These are phyloP conservation scores for Beauveria rudraprayagi DNA, from an alignment of 2,329 filamentous ascomycete species.

Conservation along the genomic window DNA sequence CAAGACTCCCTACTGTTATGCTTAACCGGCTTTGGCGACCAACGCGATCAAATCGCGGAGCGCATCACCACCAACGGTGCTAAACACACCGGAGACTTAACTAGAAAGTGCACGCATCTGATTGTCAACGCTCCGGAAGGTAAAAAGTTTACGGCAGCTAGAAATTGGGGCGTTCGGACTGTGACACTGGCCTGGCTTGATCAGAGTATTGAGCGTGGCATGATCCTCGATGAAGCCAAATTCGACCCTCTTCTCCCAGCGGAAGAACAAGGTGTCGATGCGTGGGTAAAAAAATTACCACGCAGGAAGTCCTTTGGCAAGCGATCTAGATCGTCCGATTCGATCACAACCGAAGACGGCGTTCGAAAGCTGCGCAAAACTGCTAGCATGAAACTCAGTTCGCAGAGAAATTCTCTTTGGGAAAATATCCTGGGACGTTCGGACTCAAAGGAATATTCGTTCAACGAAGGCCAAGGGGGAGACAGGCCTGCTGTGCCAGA, in stretches of 20 bases:
- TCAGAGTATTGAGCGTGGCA: constrained; percentile 74
- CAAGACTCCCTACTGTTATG: constrained; percentile 39
- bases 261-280: constrained; percentile 67
- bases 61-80: constrained; percentile 64
- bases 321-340: constrained; percentile 43
- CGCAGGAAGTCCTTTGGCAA: constrained; percentile 47
- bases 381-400: constrained; percentile 74
- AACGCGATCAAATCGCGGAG: constrained; percentile 63
- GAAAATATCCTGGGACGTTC: constrained; percentile 65
- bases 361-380: constrained; percentile 79
- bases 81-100: constrained; percentile 81
- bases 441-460: constrained; percentile 27
- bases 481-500: constrained; percentile 9
- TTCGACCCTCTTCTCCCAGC: constrained; percentile 68
- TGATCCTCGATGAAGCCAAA: constrained; percentile 80
- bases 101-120: constrained; percentile 77
- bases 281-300: constrained; percentile 53
- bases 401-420: constrained; percentile 81
- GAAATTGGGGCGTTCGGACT: constrained; percentile 69
- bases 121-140: constrained; percentile 73
- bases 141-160: constrained; percentile 85
- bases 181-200: constrained; percentile 80
- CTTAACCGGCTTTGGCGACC: constrained; percentile 50
- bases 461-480: constrained; percentile 19
- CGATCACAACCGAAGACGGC: constrained; percentile 43